These are phyloP conservation scores for Clavariopsis aquatica DNA, from an alignment of 495 filamentous ascomycete genomes.

Conservation along the genomic window DNA sequence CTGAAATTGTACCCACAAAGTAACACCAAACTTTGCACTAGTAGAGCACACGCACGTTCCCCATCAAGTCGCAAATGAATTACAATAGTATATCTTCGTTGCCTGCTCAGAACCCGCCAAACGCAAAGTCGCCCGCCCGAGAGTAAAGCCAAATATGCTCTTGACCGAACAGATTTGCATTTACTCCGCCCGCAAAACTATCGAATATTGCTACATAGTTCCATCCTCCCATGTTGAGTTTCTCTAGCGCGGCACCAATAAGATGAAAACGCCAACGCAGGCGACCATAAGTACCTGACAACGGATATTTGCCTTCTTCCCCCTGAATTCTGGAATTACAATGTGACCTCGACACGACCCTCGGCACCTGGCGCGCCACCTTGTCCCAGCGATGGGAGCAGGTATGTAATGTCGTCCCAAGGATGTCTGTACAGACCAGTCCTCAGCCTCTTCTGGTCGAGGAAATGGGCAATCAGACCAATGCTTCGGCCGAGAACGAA, in stretches of 20 bases:
- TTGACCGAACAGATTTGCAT: conserved; percentile 4
- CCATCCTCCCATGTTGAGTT: not conserved
- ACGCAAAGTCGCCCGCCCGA: not conserved
- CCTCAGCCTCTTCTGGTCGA: conserved; percentile 97
- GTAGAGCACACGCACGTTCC: too few relatives aligned
- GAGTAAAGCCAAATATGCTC: conserved; percentile 4
- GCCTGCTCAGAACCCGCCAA: not conserved
- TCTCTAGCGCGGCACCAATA: conserved; percentile 22
- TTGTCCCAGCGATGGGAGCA: conserved; percentile 33
- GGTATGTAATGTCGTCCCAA: conserved; percentile 63
- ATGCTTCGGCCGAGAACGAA: conserved; percentile 96
- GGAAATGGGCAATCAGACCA: conserved; percentile 98
- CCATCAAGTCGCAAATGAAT: too few relatives aligned
- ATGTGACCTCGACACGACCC: conserved; percentile 41
- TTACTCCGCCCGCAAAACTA: conserved; percentile 7
- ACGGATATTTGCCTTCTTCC: conserved; percentile 11
- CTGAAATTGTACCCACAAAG: too few relatives aligned
- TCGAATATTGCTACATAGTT: conserved; percentile 24
- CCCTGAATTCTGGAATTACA: conserved; percentile 16
- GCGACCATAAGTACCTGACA: not conserved
- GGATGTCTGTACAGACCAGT: conserved; percentile 98
- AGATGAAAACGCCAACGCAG: conserved; percentile 23
- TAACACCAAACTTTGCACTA: too few relatives aligned
- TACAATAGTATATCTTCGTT: not conserved
- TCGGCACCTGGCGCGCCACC: conserved; percentile 37